Percentiles rank a stretch among this genome's conserved stretches.
Evolutionary conservation across 495 filamentous ascomycete species (phyloP).

Genomic region (Sporormia fimetaria): DNA sequence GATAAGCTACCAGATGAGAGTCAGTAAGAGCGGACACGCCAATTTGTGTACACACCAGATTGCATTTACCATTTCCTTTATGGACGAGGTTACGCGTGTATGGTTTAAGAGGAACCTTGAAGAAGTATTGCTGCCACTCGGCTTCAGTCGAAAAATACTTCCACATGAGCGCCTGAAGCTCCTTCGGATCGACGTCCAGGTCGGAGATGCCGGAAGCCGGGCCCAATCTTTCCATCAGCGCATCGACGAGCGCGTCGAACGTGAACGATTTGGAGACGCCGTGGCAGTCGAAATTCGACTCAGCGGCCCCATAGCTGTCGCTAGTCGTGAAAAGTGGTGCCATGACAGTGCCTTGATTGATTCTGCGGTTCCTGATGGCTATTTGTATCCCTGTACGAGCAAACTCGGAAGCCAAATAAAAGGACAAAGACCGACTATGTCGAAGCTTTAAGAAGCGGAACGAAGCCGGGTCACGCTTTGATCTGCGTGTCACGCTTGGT

Average conservation of each 20-base stretch:
- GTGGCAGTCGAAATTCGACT: constrained; percentile 1
- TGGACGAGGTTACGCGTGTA: constrained; percentile 89
- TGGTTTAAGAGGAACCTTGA: constrained; percentile 48
- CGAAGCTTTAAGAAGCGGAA: too few relatives aligned
- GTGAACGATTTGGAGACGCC: background rate
- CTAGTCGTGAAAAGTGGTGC: too few relatives aligned
- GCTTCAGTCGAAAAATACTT: constrained; percentile 51
- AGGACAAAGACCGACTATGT: too few relatives aligned
- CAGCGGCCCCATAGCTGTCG: too few relatives aligned
- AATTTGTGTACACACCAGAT: constrained; percentile 50
- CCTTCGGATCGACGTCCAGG: constrained; percentile 59
- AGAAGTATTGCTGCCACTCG: constrained; percentile 64
- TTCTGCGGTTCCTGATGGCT: too few relatives aligned
- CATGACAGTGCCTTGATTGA: too few relatives aligned
- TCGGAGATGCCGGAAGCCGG: constrained; percentile 70
- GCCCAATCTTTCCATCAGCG: constrained; percentile 60
- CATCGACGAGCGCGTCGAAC: constrained; percentile 45
- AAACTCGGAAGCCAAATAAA: too few relatives aligned
- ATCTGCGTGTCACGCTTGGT: too few relatives aligned
- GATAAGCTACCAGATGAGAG: constrained; percentile 47
- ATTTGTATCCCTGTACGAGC: too few relatives aligned
- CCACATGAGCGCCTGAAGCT: constrained; percentile 58
- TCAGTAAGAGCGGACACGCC: background rate
- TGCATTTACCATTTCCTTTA: constrained; percentile 82
- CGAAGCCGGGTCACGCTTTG: too few relatives aligned